Evolutionary conservation across 2,329 filamentous ascomycete species (phyloP), one percentile per base, ranked within the genome.

Genomic region (Fusarium fujikuroi): DNA sequence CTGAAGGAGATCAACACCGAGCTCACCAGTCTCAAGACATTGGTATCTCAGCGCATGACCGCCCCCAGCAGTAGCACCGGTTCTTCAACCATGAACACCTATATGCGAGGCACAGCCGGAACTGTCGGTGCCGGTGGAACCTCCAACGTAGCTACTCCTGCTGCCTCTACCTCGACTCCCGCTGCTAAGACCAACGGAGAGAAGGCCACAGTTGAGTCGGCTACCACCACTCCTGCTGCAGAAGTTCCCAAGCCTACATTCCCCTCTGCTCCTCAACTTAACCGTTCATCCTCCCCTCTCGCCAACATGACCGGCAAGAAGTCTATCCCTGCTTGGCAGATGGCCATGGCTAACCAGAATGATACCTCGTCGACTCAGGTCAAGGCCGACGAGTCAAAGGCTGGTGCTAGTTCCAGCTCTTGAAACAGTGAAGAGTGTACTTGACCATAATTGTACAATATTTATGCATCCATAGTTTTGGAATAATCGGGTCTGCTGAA

Each of bases 21-120:
- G 83, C 87, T 99, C 77, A 94, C 93, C 85, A 98, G 95, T 80
- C 85, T 99, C 77, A 98, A 98, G 88, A 93, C 93, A 5, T 86
- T 99, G 60, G 90, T 99, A 77, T 85, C 87, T 47, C 89, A 91
- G 81, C 84, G 90, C 68, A 88, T 92, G 87, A 85, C 78, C 84
- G 66, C 69, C 57, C 68, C 77, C 84, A 70, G 69, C 62, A 69
- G 78, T 28, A 54, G 77, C 9, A 65, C 80, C 7, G 77, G 81
- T 14, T 66, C 79, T 12, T 59, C 79, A 19, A 57, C 79, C 36
- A 59, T 75, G 53, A 75, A 65, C 70, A 75, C 63, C 67, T 77
- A 75, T 57, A 59, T 78, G 56, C 78, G 79, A 23, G 74, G 76
- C n/a, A 37, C 70, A 25, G 75, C 71, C 52, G 72, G 69, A 16